A percentile compares a stretch with the other conserved stretches of the same genome.
These are phyloP conservation scores for Orbilia quercus DNA, from an alignment of 2,329 filamentous ascomycete genomes.

Conservation along the genomic window DNA sequence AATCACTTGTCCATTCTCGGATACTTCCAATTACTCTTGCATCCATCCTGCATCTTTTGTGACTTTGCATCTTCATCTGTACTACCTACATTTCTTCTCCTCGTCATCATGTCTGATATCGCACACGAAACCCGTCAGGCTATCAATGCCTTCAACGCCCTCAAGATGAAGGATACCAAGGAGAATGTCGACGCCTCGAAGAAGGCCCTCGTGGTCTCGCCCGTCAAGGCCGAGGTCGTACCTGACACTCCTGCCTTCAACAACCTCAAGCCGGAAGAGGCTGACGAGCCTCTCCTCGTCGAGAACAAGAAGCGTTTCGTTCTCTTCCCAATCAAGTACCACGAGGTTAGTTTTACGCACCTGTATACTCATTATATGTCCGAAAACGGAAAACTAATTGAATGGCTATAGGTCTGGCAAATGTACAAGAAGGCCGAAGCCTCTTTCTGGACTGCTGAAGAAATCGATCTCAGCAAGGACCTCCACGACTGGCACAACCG, in stretches of 20 bases:
- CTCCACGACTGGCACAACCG: slow-evolving; percentile 99
- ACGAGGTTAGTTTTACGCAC: slow-evolving; percentile 83
- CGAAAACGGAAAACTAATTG: slow-evolving; percentile 47
- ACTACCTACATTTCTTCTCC: not conserved
- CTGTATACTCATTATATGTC: slow-evolving; percentile 33
- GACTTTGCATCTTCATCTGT: slow-evolving; percentile 4
- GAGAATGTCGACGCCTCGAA: slow-evolving; percentile 75
- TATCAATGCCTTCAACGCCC: slow-evolving; percentile 83
- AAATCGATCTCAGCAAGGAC: slow-evolving; percentile 99
- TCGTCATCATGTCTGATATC: slow-evolving; percentile 47
- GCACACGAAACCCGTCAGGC: slow-evolving; percentile 69
- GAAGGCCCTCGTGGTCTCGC: slow-evolving; percentile 72
- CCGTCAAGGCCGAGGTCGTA: slow-evolving; percentile 70
- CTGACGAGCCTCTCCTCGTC: slow-evolving; percentile 87
- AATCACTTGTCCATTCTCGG: slow-evolving; percentile 49
- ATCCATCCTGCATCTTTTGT: slow-evolving; percentile 10
- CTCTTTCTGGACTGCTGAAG: slow-evolving; percentile 99
- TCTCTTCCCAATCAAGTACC: slow-evolving; percentile 98
- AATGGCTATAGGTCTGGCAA: slow-evolving; percentile 86
- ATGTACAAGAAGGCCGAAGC: slow-evolving; percentile 99
- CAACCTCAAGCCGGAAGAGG: slow-evolving; percentile 71
- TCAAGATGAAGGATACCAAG: slow-evolving; percentile 90
- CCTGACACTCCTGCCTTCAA: slow-evolving; percentile 68
- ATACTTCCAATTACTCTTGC: slow-evolving; percentile 17
- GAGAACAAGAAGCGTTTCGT: slow-evolving; percentile 98